Base-by-base conservation (phyloP, 257 asterid species). In the Ehretia macrophylla region DNA sequence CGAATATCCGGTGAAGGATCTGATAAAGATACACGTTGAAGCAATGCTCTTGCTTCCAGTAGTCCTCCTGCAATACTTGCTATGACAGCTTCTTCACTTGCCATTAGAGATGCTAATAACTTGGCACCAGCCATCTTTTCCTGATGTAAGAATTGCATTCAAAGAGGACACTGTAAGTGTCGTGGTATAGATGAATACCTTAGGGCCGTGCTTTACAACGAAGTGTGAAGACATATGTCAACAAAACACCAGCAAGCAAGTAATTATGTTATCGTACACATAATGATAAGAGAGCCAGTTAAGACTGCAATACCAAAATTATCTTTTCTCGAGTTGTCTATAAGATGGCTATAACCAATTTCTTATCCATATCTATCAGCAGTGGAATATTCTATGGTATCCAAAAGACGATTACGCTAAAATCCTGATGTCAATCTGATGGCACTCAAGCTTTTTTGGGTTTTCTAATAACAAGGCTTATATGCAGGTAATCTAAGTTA, bases 91-190 rank as follows among this genome's bases (percentile, higher is more conserved):
- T 87, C 95, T 55, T 90, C 96, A 23, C 89, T 74, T 32, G 86
- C 95, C 95, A 87, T 85, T 17, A 90, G 74, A 56, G 84, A 77
- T 57, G 80, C 84, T 14, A 90, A 72, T 70, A 90, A 51, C 81
- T 85, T 87, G 14, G 83, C 81, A n/a, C 94, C 91, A 0, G 68
- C 79, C 73, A 75, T 63, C 80, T 79, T 87, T 75, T 85, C 98
- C 98, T 90, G 79, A 32, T 62, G 12, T n/a, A 47, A 32, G 22
- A 46, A 16, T 8, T 21, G 17, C 19, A 62, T 12, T 50, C 22
- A 39, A 6, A 12, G 47, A 27, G 35, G 35, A 27, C 3, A 27
- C 35, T 3, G 6, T 27, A 27, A 27, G 35, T 27, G 35, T 27
- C 6, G 35, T 27, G 35, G 35, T 27, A 27, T 27, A 27, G 35